Percentiles rank a stretch among this genome's conserved stretches.
Evolutionary conservation across 495 filamentous ascomycete species (phyloP).

Genomic region (Chaetomidium leptoderma): DNA sequence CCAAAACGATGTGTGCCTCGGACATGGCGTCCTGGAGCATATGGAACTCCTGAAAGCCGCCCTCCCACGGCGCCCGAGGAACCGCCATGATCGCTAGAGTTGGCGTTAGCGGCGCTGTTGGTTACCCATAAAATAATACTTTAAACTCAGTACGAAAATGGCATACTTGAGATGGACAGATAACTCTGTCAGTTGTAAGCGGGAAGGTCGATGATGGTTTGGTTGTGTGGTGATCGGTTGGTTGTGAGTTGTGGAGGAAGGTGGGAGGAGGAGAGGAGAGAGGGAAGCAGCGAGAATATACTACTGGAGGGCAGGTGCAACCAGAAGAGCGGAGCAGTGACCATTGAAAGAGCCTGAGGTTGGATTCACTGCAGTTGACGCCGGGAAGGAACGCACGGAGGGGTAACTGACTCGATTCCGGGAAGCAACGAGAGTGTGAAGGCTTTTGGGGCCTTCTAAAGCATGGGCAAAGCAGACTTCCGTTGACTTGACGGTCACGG

Average conservation of each 20-base stretch:
- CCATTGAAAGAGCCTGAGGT: too few relatives aligned
- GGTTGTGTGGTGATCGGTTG: not conserved
- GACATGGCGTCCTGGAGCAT: slow-evolving; percentile 14
- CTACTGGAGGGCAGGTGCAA: not conserved
- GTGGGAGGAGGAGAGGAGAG: not conserved
- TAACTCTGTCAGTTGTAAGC: not conserved
- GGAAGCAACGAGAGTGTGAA: not conserved
- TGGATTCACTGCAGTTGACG: too few relatives aligned
- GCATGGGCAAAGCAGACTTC: too few relatives aligned
- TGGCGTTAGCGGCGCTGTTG: not conserved
- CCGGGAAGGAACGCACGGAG: too few relatives aligned
- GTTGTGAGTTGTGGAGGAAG: not conserved
- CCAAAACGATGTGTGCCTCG: slow-evolving; percentile 26
- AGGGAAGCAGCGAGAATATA: not conserved
- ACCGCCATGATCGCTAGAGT: slow-evolving; percentile 1
- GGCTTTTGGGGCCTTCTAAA: too few relatives aligned
- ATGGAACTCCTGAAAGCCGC: not conserved
- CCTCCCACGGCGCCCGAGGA: not conserved
- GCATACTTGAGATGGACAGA: not conserved
- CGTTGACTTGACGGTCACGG: too few relatives aligned
- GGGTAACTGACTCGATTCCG: too few relatives aligned
- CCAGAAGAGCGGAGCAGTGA: not conserved
- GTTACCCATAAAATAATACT: not conserved
- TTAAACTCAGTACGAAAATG: not conserved
- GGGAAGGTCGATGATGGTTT: not conserved